Evolutionary conservation across 768 basidiomycete genomes (phyloP).

Genomic region (Tulasnella sp.): DNA sequence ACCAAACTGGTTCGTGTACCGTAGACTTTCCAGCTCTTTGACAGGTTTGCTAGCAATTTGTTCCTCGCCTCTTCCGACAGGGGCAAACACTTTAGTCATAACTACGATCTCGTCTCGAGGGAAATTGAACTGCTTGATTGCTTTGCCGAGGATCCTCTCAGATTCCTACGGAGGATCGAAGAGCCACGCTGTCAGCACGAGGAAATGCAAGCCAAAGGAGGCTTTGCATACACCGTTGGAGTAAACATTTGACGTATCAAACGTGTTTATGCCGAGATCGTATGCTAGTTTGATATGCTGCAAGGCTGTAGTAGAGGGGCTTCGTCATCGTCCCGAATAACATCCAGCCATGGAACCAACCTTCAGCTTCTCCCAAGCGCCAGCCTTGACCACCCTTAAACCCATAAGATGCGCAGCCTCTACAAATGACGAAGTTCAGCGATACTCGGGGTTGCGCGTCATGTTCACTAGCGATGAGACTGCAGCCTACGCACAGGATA

Average conservation of each 20-base stretch:
- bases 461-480: background rate
- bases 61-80: background rate
- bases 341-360: background rate
- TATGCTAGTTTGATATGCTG: constrained; percentile 17
- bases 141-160: constrained; percentile 65
- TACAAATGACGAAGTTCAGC: background rate
- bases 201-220: background rate
- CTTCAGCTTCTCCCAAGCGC: constrained; percentile 13
- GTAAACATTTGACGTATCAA: constrained; percentile 13
- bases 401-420: constrained; percentile 18
- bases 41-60: background rate
- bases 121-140: constrained; percentile 49
- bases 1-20: constrained; percentile 24
- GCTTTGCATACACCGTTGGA: background rate
- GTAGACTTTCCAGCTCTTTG: constrained; percentile 19
- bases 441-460: background rate
- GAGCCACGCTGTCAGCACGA: background rate
- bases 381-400: background rate
- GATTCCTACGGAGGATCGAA: constrained; percentile 34
- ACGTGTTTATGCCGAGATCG: constrained; percentile 18
- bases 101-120: constrained; percentile 64
- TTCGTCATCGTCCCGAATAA: background rate
- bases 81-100: constrained; percentile 57
- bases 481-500: constrained; percentile 5
- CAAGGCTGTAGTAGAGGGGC: background rate